A percentile compares a stretch with the other conserved stretches of the same genome.
Conservation (phyloP, 2,329 filamentous ascomycete species). For the Penicillium sp. region DNA sequence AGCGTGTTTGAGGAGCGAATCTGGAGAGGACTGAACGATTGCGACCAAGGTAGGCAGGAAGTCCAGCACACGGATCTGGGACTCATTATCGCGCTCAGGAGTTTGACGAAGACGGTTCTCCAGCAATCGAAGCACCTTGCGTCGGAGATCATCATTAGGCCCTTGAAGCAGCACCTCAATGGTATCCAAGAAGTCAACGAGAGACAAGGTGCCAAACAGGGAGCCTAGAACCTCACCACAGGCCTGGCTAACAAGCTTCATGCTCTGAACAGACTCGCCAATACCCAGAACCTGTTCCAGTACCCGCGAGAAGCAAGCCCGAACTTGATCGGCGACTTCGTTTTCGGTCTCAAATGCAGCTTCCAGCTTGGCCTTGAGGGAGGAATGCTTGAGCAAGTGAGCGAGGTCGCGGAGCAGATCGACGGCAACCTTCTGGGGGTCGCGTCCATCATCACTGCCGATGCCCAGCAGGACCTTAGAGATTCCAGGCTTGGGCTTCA, state of each 20-base stretch:
- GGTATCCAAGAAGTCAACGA: constrained; percentile 84
- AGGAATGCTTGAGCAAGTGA: constrained; percentile 46
- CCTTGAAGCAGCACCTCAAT: constrained; percentile 79
- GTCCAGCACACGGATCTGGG: constrained; percentile 71
- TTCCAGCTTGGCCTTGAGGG: constrained; percentile 46
- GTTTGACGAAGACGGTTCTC: constrained; percentile 77
- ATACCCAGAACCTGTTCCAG: constrained; percentile 68
- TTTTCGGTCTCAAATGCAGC: constrained; percentile 41
- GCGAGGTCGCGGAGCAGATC: constrained; percentile 48
- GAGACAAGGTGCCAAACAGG: constrained; percentile 81
- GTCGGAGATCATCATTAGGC: constrained; percentile 73
- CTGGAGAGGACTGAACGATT: constrained; percentile 72
- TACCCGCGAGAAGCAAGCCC: constrained; percentile 69
- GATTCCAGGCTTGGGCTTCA: constrained; percentile 73
- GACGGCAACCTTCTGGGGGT: constrained; percentile 46
- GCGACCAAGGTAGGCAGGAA: constrained; percentile 79
- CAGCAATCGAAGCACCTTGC: constrained; percentile 78
- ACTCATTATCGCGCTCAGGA: constrained; percentile 67
- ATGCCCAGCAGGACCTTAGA: constrained; percentile 72
- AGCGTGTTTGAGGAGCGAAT: constrained; percentile 78
- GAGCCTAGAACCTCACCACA: constrained; percentile 73
- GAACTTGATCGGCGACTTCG: constrained; percentile 65
- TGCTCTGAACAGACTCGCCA: constrained; percentile 56
- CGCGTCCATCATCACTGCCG: constrained; percentile 54
- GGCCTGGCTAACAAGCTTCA: constrained; percentile 44